These are phyloP conservation scores for Colletotrichum chrysophilum DNA, from an alignment of 2,329 filamentous ascomycete species.

Conservation along the genomic window DNA sequence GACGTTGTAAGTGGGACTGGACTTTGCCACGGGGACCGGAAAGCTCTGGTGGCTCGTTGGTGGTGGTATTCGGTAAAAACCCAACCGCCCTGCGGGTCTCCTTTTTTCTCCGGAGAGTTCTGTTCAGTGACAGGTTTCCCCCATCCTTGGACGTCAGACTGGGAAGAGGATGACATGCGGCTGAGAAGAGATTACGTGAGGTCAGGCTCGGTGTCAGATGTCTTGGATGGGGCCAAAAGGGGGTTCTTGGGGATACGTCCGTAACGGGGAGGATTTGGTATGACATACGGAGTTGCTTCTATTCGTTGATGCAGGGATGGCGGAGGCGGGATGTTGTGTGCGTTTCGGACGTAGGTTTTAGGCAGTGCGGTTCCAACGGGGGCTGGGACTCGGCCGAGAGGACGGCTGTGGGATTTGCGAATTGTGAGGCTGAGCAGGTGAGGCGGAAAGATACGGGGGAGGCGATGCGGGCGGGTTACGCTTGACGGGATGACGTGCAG, in stretches of 20 bases:
- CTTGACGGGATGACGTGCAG: background rate
- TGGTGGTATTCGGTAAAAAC: background rate
- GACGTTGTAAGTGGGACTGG: background rate
- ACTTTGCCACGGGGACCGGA: background rate
- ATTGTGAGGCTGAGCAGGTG: background rate
- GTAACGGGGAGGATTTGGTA: background rate
- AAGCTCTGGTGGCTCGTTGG: background rate
- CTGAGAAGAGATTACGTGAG: background rate
- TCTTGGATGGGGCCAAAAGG: background rate
- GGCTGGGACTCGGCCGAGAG: background rate
- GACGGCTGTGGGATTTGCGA: background rate
- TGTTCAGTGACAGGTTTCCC: background rate
- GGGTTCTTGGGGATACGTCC: background rate
- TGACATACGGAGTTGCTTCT: background rate
- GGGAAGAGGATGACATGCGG: background rate
- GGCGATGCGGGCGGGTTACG: background rate
- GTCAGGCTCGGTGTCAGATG: background rate
- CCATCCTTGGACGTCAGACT: background rate
- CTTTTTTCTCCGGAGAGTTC: background rate
- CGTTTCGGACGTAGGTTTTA: background rate
- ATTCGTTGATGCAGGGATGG: background rate
- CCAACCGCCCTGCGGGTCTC: background rate
- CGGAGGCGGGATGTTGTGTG: background rate
- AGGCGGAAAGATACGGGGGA: background rate
- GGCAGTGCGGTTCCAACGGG: background rate